Conservation (phyloP, 306 rosid species). For the Gastrolobium villosum region DNA sequence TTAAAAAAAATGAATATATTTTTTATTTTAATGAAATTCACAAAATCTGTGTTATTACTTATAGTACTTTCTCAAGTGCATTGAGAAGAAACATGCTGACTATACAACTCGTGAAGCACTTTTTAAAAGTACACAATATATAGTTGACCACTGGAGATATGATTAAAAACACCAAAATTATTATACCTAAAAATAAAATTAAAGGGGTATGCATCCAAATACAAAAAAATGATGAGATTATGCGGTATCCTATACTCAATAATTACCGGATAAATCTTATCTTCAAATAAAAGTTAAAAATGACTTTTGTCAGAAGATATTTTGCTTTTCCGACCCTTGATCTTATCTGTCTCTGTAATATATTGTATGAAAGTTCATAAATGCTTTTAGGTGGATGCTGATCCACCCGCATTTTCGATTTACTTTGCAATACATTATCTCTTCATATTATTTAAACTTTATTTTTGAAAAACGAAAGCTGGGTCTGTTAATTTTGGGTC, state of each 20-base stretch:
- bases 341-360: slow-evolving; percentile 51
- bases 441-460: slow-evolving; percentile 12
- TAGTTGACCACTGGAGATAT: neutral
- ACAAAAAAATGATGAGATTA: slow-evolving; percentile 26
- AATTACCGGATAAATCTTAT: slow-evolving; percentile 42
- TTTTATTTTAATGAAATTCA: too few species aligned
- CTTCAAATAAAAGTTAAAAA: slow-evolving; percentile 23
- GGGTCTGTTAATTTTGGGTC: slow-evolving; percentile 47
- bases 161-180: neutral
- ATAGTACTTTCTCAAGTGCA: too few species aligned
- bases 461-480: neutral
- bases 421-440: slow-evolving; percentile 35
- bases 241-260: slow-evolving; percentile 29
- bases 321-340: slow-evolving; percentile 40
- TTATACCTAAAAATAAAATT: neutral
- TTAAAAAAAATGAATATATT: too few species aligned
- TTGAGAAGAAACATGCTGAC: too few species aligned
- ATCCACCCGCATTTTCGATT: slow-evolving; percentile 53
- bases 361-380: slow-evolving; percentile 49
- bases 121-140: neutral
- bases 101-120: neutral
- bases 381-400: slow-evolving; percentile 61
- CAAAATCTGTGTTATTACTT: too few species aligned
- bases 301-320: slow-evolving; percentile 50
- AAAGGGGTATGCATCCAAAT: slow-evolving; percentile 11